These are phyloP conservation scores for Teratosphaeria gauchensis DNA, from an alignment of 2,329 filamentous ascomycete species.

Conservation along the genomic window DNA sequence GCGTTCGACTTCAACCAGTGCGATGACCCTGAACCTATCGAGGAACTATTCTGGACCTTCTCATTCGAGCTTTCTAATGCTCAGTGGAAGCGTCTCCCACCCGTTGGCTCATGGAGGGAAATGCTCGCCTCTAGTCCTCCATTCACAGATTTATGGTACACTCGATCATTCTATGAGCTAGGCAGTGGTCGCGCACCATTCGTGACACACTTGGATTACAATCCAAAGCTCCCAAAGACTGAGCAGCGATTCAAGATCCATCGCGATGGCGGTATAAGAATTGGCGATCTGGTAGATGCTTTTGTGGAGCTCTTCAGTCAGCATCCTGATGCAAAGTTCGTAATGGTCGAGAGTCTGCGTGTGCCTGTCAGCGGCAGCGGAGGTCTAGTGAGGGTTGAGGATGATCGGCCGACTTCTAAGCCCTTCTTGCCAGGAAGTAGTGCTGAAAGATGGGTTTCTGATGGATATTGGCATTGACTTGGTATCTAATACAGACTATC, in stretches of 20 bases:
- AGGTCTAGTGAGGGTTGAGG: background rate
- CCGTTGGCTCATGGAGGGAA: conserved; percentile 6
- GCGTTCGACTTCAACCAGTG: too few relatives aligned
- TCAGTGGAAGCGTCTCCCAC: conserved; percentile 7
- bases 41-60: conserved; percentile 13
- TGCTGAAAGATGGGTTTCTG: background rate
- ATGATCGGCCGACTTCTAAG: conserved; percentile 8
- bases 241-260: conserved; percentile 8
- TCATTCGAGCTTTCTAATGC: conserved; percentile 10
- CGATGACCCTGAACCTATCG: conserved; percentile 5
- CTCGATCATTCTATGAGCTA: conserved; percentile 15
- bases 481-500: too few relatives aligned
- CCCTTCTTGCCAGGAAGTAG: background rate
- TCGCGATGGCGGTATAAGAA: conserved; percentile 8
- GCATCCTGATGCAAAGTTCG: conserved; percentile 9
- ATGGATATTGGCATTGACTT: background rate
- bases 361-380: background rate
- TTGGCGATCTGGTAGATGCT: conserved; percentile 14
- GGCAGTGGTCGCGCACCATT: conserved; percentile 15
- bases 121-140: conserved; percentile 11
- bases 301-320: conserved; percentile 19
- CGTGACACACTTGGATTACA: conserved; percentile 15
- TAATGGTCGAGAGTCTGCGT: conserved; percentile 14
- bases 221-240: conserved; percentile 7
- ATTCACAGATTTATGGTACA: conserved; percentile 14